These are phyloP conservation scores for Candida sojae DNA, from an alignment of 1,139 yeast genomes.

Conservation along the genomic window DNA sequence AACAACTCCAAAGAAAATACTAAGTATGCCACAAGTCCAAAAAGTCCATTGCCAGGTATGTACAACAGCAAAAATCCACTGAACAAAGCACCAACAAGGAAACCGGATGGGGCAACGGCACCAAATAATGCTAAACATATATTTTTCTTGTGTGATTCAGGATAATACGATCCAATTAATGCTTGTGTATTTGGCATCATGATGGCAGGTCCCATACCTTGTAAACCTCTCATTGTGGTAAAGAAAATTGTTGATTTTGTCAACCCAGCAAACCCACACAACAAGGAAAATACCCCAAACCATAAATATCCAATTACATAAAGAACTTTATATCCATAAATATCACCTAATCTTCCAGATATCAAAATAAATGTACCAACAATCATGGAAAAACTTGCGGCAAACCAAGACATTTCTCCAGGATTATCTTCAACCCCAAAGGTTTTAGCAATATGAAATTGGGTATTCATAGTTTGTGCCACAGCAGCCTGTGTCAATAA, in stretches of 20 bases:
- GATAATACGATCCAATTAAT: conserved; percentile 52
- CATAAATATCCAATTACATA: conserved; percentile 50
- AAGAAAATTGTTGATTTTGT: conserved; percentile 44
- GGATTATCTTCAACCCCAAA: conserved; percentile 34
- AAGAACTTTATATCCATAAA: conserved; percentile 56
- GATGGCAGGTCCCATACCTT: conserved; percentile 63
- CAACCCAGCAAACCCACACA: conserved; percentile 53
- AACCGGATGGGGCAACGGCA: conserved; percentile 62
- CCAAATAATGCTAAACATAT: conserved; percentile 53
- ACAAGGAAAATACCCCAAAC: conserved; percentile 50
- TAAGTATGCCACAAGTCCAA: conserved; percentile 47
- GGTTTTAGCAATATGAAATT: conserved; percentile 33
- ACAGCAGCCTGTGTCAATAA: conserved; percentile 52
- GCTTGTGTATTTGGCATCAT: conserved; percentile 61
- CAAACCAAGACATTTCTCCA: conserved; percentile 59
- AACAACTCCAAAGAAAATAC: conserved; percentile 26
- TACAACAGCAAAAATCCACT: conserved; percentile 42
- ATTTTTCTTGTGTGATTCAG: conserved; percentile 41
- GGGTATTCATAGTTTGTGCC: conserved; percentile 46
- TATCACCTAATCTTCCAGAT: conserved; percentile 67
- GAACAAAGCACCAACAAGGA: conserved; percentile 51
- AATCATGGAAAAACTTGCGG: conserved; percentile 59
- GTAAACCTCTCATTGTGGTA: conserved; percentile 54
- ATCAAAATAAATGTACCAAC: conserved; percentile 63
- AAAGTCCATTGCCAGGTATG: conserved; percentile 62